Conservation (phyloP, 495 filamentous ascomycete genomes). For the Tuber microsphaerosporum region DNA sequence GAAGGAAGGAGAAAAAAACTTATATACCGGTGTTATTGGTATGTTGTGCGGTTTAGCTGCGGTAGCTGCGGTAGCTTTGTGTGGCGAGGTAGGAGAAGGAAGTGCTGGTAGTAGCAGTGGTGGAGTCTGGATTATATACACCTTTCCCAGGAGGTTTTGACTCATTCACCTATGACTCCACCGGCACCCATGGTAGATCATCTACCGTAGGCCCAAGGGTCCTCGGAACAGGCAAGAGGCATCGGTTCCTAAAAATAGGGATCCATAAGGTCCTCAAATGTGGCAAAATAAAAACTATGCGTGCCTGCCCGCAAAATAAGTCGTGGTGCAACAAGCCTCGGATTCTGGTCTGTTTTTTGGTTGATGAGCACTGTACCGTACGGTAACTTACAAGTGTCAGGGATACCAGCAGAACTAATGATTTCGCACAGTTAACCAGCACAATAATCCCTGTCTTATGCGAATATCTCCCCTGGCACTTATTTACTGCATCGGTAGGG, state of each 20-base stretch:
- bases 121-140: background rate
- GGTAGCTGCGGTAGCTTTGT: no score
- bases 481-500: no score
- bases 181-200: background rate
- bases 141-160: background rate
- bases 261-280: background rate
- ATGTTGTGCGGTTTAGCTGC: background rate
- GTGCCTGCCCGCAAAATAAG: background rate
- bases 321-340: no score
- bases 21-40: background rate
- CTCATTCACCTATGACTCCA: background rate
- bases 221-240: background rate
- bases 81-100: background rate
- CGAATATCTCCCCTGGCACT: no score
- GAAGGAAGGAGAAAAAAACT: background rate
- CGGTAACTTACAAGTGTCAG: no score
- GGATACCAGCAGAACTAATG: no score
- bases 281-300: background rate
- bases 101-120: background rate
- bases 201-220: background rate
- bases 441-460: no score
- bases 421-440: no score
- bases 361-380: no score
- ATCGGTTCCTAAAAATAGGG: background rate
- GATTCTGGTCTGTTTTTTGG: no score